Conservation (phyloP, 805 yeast species). For the Scheffersomyces amazonensis region DNA sequence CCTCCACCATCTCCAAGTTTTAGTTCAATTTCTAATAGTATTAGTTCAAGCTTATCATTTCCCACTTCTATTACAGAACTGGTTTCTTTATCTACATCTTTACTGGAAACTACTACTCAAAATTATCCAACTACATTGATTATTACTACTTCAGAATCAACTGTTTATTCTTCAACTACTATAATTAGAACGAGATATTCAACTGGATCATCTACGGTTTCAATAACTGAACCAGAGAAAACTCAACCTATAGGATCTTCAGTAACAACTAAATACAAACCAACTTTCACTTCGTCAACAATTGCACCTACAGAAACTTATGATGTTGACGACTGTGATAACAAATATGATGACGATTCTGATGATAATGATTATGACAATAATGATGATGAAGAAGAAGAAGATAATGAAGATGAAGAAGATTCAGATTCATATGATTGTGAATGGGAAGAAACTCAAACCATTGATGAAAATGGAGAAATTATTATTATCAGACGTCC, state of each 20-base stretch:
- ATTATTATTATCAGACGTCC: slow-evolving; percentile 17
- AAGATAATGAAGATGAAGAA: slow-evolving; percentile 5
- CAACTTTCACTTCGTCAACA: too few relatives aligned
- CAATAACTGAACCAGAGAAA: not conserved
- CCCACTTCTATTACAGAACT: not conserved
- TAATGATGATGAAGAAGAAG: not conserved
- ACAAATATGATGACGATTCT: slow-evolving; percentile 1
- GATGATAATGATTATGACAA: slow-evolving; percentile 1
- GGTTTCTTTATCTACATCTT: not conserved
- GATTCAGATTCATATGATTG: slow-evolving; percentile 3
- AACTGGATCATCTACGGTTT: not conserved
- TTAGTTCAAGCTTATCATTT: not conserved
- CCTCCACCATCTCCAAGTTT: slow-evolving; percentile 5
- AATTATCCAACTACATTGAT: not conserved
- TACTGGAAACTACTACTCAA: not conserved
- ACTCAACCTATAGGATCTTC: too few relatives aligned
- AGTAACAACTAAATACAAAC: too few relatives aligned
- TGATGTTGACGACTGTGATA: not conserved
- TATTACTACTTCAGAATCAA: not conserved
- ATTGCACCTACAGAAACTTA: not conserved
- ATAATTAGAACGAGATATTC: not conserved
- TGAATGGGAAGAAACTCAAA: slow-evolving; percentile 21
- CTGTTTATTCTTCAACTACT: not conserved
- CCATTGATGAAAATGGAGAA: slow-evolving; percentile 14
- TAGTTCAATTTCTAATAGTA: slow-evolving; percentile 1